Evolutionary conservation across 495 filamentous ascomycete genomes (phyloP).

Genomic region (Trichoderma orchidacearum): DNA sequence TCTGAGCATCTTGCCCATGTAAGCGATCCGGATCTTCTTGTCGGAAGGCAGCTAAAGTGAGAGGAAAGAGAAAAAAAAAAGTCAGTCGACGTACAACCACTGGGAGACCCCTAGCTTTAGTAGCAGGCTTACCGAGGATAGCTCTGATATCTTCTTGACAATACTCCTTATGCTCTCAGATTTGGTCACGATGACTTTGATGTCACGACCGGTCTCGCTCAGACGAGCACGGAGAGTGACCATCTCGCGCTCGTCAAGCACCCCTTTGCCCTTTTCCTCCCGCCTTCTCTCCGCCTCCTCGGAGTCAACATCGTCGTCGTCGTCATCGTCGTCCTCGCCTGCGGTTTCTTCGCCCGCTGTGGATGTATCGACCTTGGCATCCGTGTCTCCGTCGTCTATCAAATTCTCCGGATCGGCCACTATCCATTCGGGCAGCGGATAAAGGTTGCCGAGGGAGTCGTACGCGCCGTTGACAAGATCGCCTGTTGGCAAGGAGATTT

Average conservation of each 20-base stretch:
- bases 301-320: constrained; percentile 29
- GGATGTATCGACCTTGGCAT: constrained; percentile 23
- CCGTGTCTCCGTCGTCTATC: constrained; percentile 20
- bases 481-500: constrained; percentile 64
- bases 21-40: constrained; percentile 54
- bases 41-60: constrained; percentile 27
- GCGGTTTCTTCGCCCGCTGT: constrained; percentile 31
- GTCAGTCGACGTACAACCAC: constrained; percentile 7
- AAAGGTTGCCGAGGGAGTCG: constrained; percentile 63
- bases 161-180: constrained; percentile 49
- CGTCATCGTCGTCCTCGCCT: constrained; percentile 27
- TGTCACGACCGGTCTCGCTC: constrained; percentile 57
- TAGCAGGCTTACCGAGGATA: constrained; percentile 41
- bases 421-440: constrained; percentile 62
- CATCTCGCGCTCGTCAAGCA: constrained; percentile 32
- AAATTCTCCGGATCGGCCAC: constrained; percentile 65
- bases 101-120: constrained; percentile 2
- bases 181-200: constrained; percentile 44
- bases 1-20: constrained; percentile 66
- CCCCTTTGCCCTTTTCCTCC: constrained; percentile 52
- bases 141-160: constrained; percentile 46
- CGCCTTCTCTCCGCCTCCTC: constrained; percentile 43
- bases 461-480: constrained; percentile 63
- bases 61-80: constrained; percentile 7
- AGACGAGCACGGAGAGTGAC: constrained; percentile 52